A percentile compares a stretch with the other conserved stretches of the same genome.
Evolutionary conservation across 768 basidiomycete species (phyloP).

Genomic region (Panellus pusillus): DNA sequence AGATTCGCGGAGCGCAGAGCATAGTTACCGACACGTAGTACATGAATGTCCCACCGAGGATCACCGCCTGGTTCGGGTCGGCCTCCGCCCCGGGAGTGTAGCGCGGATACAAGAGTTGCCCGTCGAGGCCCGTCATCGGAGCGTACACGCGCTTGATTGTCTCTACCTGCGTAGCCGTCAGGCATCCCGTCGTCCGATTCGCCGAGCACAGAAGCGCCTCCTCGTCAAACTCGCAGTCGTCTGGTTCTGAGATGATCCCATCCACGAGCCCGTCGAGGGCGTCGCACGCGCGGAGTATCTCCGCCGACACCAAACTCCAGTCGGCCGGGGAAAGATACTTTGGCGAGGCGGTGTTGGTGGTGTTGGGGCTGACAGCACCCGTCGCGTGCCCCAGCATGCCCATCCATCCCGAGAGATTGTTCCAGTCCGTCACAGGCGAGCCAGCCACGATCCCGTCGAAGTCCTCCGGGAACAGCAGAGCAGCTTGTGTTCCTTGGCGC

Average conservation of each 20-base stretch:
- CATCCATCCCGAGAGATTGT: neutral
- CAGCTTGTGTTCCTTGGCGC: neutral
- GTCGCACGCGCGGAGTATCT: constrained; percentile 13
- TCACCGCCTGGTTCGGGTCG: neutral
- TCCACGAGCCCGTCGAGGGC: constrained; percentile 22
- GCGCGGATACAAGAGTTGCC: constrained; percentile 15
- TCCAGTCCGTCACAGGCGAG: constrained; percentile 18
- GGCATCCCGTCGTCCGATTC: constrained; percentile 8
- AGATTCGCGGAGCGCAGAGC: neutral
- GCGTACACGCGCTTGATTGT: constrained; percentile 17
- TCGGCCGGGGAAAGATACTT: constrained; percentile 17
- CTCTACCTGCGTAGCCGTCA: constrained; percentile 20
- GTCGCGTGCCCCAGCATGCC: neutral
- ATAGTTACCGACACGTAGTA: neutral
- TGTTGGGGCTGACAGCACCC: neutral
- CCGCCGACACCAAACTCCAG: constrained; percentile 20
- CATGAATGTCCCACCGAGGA: neutral
- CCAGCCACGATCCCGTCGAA: constrained; percentile 28
- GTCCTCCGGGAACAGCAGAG: neutral
- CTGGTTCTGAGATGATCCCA: constrained; percentile 24
- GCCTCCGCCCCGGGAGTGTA: constrained; percentile 19
- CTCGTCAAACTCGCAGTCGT: constrained; percentile 21
- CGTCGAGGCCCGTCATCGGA: constrained; percentile 15
- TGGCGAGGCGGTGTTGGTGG: neutral
- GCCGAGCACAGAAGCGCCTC: constrained; percentile 19